Conservation (phyloP, 495 filamentous ascomycete species). For the Lophiotrema nucula region DNA sequence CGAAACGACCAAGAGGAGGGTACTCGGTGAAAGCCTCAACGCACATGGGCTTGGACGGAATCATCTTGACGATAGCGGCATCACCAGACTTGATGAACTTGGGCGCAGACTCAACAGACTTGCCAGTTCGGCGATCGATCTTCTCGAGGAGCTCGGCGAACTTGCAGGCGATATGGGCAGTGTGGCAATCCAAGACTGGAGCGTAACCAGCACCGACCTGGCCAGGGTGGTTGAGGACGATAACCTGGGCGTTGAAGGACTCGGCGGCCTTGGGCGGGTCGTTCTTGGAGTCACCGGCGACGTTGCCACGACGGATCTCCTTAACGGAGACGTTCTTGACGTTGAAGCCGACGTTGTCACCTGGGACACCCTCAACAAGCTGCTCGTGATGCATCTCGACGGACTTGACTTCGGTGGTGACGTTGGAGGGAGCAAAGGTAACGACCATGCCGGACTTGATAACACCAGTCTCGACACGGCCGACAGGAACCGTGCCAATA, state of each 20-base stretch:
- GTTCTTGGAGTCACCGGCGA: conserved; percentile 99
- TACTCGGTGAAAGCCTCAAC: conserved; percentile 99
- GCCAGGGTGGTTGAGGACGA: conserved; percentile 99
- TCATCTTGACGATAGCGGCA: conserved; percentile 99
- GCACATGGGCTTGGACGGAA: conserved; percentile 99
- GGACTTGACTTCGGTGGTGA: conserved; percentile 99
- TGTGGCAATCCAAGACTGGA: conserved; percentile 98
- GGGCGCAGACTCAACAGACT: conserved; percentile 83
- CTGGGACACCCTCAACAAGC: conserved; percentile 91
- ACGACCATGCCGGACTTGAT: conserved; percentile 98
- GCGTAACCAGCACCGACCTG: conserved; percentile 99
- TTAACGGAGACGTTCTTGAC: conserved; percentile 99
- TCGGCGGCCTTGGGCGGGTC: conserved; percentile 87
- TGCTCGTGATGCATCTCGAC: conserved; percentile 99
- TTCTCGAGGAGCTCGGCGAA: conserved; percentile 98
- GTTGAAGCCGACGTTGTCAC: conserved; percentile 99
- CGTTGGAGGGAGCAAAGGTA: conserved; percentile 92
- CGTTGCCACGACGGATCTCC: conserved; percentile 99
- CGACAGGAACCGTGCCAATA: conserved; percentile 99
- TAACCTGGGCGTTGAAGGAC: conserved; percentile 99
- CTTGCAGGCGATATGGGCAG: conserved; percentile 99
- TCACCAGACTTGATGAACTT: conserved; percentile 99
- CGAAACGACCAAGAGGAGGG: conserved; percentile 97
- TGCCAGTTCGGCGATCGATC: conserved; percentile 99
- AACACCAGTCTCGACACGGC: conserved; percentile 99